Conservation (phyloP, 352 stramenopile species). For the Elongisporangium anandrum region DNA sequence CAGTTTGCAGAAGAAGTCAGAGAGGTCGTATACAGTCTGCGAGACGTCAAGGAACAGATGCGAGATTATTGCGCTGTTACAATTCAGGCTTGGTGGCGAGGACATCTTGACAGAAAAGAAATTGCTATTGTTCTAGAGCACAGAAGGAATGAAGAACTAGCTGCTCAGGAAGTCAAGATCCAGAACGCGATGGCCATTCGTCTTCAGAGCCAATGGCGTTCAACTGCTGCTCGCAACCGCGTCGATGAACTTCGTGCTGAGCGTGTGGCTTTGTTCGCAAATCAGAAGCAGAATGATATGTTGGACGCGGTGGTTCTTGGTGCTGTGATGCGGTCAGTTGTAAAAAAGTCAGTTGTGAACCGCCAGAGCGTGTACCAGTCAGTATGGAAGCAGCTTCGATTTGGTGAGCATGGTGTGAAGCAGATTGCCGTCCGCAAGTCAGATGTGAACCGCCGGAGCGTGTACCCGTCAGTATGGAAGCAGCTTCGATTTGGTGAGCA, state of each 20-base stretch:
- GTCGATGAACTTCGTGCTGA: conserved; percentile 1
- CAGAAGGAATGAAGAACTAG: not conserved
- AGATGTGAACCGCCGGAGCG: not conserved
- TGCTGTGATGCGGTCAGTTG: too few species aligned
- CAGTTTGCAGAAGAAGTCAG: not conserved
- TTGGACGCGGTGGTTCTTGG: too few species aligned
- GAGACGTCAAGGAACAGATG: not conserved
- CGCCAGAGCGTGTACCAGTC: too few species aligned
- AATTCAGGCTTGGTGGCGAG: conserved; percentile 11
- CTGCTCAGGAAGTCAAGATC: conserved; percentile 12
- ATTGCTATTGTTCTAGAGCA: conserved; percentile 13
- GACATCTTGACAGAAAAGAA: conserved; percentile 9
- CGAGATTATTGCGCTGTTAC: not conserved
- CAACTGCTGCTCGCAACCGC: not conserved
- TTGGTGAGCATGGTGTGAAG: too few species aligned
- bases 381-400: not conserved
- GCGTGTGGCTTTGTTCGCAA: not conserved
- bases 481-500: not conserved
- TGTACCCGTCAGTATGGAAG: not conserved
- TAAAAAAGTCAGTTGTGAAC: too few species aligned
- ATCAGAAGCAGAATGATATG: too few species aligned
- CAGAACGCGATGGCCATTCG: conserved; percentile 19
- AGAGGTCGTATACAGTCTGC: not conserved
- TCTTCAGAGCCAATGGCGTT: conserved; percentile 34
- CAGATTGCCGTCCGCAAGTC: not conserved